phyloP scores from a whole-genome alignment of 139 green algal species.

The Auxenochlorella pyrenoidosa region DNA sequence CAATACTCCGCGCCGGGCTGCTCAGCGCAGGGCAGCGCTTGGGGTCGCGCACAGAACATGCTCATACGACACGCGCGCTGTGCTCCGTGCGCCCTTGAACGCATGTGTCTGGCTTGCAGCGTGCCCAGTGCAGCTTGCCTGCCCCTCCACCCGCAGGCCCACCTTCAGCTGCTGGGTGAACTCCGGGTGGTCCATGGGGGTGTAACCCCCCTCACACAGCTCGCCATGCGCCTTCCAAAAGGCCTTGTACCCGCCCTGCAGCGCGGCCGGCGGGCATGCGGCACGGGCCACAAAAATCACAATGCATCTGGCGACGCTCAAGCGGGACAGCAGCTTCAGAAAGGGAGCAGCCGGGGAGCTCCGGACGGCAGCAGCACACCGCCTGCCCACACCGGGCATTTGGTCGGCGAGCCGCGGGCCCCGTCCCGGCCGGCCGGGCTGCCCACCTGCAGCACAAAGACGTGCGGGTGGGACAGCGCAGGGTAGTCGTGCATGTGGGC shows the following conservation, averaged over 20 bases:
- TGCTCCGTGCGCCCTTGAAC: too few relatives aligned
- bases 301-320: too few relatives aligned
- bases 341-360: too few relatives aligned
- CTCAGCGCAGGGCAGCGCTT: too few relatives aligned
- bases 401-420: too few relatives aligned
- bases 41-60: too few relatives aligned
- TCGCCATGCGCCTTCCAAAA: slow-evolving; percentile 10
- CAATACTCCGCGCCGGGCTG: too few relatives aligned
- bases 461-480: slow-evolving; percentile 13
- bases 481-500: slow-evolving; percentile 38
- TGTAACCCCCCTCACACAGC: slow-evolving; percentile 21
- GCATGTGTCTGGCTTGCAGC: too few relatives aligned
- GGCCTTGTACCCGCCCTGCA: slow-evolving; percentile 36
- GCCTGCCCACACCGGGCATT: neutral
- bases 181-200: slow-evolving; percentile 29
- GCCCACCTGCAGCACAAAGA: slow-evolving; percentile 33
- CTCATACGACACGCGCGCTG: too few relatives aligned
- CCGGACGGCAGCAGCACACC: neutral
- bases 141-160: neutral
- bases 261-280: neutral
- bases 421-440: neutral
- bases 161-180: slow-evolving; percentile 15
- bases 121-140: neutral
- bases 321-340: neutral
- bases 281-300: too few relatives aligned